phyloP scores from a whole-genome alignment of 768 basidiomycete species.

The Cystofilobasidium capitatum region DNA sequence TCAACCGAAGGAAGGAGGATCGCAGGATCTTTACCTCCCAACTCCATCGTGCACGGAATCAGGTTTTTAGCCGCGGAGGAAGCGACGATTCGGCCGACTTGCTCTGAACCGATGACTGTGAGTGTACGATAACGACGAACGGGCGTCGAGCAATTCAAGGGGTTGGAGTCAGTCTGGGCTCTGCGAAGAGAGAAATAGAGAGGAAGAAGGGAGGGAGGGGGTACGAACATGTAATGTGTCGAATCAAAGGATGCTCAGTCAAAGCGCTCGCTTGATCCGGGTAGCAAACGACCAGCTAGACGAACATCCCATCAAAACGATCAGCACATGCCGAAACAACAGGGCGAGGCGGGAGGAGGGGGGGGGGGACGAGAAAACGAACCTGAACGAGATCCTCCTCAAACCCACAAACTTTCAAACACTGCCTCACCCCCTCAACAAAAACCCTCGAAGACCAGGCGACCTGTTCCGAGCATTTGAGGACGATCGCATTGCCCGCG shows the following conservation, averaged over 20 bases:
- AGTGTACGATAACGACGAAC: too few species aligned
- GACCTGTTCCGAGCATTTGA: constrained; percentile 46
- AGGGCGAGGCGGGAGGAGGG: background rate
- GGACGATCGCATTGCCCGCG: constrained; percentile 43
- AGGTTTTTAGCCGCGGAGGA: constrained; percentile 72
- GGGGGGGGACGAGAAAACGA: constrained; percentile 23
- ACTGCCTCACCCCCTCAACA: constrained; percentile 63
- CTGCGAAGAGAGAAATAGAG: background rate
- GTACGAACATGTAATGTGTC: constrained; percentile 64
- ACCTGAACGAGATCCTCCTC: constrained; percentile 80
- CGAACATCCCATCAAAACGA: background rate
- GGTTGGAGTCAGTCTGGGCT: background rate
- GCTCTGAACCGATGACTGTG: constrained; percentile 40
- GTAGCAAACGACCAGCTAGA: constrained; percentile 69
- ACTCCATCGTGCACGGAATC: constrained; percentile 83
- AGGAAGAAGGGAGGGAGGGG: background rate
- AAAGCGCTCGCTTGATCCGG: constrained; percentile 76
- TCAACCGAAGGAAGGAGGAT: constrained; percentile 80
- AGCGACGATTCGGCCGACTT: constrained; percentile 54
- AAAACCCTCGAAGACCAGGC: constrained; percentile 75
- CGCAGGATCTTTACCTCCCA: constrained; percentile 94
- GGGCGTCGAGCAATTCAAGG: background rate
- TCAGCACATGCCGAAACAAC: background rate
- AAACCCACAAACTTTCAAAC: constrained; percentile 71
- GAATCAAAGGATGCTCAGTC: constrained; percentile 65